phyloP scores from a whole-genome alignment of 805 yeast genomes.

The Candida corydali region DNA sequence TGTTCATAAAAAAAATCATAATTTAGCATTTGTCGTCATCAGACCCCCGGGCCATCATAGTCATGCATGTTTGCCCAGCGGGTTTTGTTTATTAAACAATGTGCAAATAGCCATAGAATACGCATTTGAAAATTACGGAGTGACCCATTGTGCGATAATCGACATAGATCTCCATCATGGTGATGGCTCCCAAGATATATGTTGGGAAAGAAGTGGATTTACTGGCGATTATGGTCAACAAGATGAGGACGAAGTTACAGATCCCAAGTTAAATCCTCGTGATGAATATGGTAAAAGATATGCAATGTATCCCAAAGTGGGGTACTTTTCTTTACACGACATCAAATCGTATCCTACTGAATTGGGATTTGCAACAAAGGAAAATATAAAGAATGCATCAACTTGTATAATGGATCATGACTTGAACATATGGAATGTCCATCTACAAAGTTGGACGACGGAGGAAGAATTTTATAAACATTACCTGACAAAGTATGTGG shows the following conservation, averaged over 20 bases:
- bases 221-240: slow-evolving; percentile 44
- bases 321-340: slow-evolving; percentile 81
- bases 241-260: slow-evolving; percentile 39
- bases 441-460: slow-evolving; percentile 59
- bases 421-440: slow-evolving; percentile 79
- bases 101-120: slow-evolving; percentile 80
- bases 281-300: slow-evolving; percentile 47
- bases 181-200: slow-evolving; percentile 83
- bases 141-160: slow-evolving; percentile 76
- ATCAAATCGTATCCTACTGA: slow-evolving; percentile 86
- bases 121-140: slow-evolving; percentile 56
- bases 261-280: slow-evolving; percentile 27
- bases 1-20: slow-evolving; percentile 15
- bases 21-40: slow-evolving; percentile 59
- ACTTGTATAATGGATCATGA: slow-evolving; percentile 77
- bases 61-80: slow-evolving; percentile 79
- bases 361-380: slow-evolving; percentile 67
- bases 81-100: slow-evolving; percentile 77
- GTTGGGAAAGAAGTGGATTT: slow-evolving; percentile 75
- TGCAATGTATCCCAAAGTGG: slow-evolving; percentile 57
- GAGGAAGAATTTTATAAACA: slow-evolving; percentile 62
- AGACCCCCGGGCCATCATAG: slow-evolving; percentile 89
- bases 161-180: slow-evolving; percentile 89
- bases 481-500: slow-evolving; percentile 58
- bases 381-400: slow-evolving; percentile 69